Evolutionary conservation across 257 asterid genomes (phyloP).

Genomic region (Petunia axillaris): DNA sequence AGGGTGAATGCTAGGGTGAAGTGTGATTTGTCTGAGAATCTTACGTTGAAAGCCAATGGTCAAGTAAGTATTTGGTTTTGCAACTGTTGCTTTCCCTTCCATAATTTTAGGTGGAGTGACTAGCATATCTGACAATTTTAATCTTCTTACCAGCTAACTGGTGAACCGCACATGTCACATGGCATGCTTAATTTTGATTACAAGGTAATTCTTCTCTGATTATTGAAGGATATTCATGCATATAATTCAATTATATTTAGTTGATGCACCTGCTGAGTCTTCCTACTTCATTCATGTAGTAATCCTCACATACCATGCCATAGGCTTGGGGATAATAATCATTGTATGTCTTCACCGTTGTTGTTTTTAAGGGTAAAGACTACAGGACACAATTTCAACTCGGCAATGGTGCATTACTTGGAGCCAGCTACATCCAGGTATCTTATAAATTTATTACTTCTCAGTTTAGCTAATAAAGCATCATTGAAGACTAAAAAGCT

Average conservation of each 20-base stretch:
- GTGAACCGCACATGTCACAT: slow-evolving; percentile 95
- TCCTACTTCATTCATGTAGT: slow-evolving; percentile 4
- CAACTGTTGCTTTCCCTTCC: slow-evolving; percentile 18
- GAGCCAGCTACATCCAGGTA: slow-evolving; percentile 43
- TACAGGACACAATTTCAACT: slow-evolving; percentile 33
- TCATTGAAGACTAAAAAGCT: background rate
- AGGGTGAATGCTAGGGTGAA: slow-evolving; percentile 90
- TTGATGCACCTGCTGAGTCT: background rate
- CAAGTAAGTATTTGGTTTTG: slow-evolving; percentile 56
- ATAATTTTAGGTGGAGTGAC: background rate
- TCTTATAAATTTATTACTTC: background rate
- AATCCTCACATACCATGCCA: background rate
- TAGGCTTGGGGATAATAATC: slow-evolving; percentile 16
- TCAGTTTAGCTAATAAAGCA: background rate
- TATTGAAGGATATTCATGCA: slow-evolving; percentile 1
- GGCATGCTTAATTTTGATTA: slow-evolving; percentile 92
- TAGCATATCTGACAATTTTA: slow-evolving; percentile 17
- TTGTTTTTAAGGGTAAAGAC: slow-evolving; percentile 33
- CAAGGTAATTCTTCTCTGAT: slow-evolving; percentile 58
- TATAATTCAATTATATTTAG: background rate
- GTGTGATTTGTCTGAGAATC: slow-evolving; percentile 89
- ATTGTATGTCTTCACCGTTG: background rate
- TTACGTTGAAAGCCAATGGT: slow-evolving; percentile 81
- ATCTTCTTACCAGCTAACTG: slow-evolving; percentile 68
- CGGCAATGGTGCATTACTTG: slow-evolving; percentile 35